phyloP scores from a whole-genome alignment of 208 protist genomes.

The Leishmania martiniquensis region DNA sequence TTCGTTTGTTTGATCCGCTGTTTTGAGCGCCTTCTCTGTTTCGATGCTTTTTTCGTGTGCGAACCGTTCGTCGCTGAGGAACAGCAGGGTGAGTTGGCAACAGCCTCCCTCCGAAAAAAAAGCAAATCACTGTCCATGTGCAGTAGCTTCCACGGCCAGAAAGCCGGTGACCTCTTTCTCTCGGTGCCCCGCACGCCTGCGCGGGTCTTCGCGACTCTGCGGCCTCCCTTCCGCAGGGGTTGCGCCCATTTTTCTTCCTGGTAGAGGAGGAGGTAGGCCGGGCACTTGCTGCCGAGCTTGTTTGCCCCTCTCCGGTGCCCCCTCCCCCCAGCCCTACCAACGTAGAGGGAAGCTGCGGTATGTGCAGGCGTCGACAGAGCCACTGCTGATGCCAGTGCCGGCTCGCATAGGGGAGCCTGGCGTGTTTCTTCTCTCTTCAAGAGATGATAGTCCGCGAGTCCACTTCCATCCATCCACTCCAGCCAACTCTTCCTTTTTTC shows the following conservation, averaged over 20 bases:
- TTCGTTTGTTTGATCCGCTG: not conserved
- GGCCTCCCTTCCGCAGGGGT: not conserved
- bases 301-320: not conserved
- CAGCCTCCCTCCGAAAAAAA: too few species aligned
- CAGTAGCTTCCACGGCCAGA: not conserved
- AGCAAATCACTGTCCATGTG: not conserved
- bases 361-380: not conserved
- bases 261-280: not conserved
- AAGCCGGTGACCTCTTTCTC: not conserved
- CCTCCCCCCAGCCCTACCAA: not conserved
- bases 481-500: not conserved
- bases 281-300: not conserved
- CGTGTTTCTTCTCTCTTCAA: not conserved
- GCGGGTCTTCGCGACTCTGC: not conserved
- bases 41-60: not conserved
- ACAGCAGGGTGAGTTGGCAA: not conserved
- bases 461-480: not conserved
- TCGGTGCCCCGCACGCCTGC: not conserved
- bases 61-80: not conserved
- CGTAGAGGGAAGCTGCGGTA: not conserved
- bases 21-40: not conserved
- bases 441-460: not conserved
- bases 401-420: not conserved
- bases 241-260: not conserved
- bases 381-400: not conserved